These are phyloP conservation scores for Tylopilus balloui DNA, from an alignment of 768 basidiomycete genomes.

Conservation along the genomic window DNA sequence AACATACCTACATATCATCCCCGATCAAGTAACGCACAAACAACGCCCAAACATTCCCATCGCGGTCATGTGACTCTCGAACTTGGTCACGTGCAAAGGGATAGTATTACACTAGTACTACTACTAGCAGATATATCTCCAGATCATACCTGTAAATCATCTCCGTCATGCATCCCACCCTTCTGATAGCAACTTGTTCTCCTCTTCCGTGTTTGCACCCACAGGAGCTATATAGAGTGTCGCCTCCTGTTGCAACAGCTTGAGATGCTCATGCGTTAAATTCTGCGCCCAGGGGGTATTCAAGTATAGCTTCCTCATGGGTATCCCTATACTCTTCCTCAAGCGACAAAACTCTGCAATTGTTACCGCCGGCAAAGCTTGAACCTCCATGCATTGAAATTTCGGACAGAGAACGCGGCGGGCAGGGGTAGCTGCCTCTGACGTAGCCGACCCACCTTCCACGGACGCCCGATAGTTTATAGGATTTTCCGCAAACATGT, in stretches of 20 bases:
- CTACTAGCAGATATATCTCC: neutral
- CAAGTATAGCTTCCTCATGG: conserved; percentile 50
- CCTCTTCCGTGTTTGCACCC: conserved; percentile 45
- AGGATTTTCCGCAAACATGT: conserved; percentile 45
- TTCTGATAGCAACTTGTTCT: conserved; percentile 32
- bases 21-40: neutral
- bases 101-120: conserved; percentile 5
- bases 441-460: conserved; percentile 2
- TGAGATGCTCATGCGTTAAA: conserved; percentile 21
- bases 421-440: conserved; percentile 7
- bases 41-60: conserved; percentile 16
- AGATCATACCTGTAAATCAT: conserved; percentile 6
- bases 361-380: conserved; percentile 30
- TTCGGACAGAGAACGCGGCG: conserved; percentile 39
- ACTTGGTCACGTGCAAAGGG: conserved; percentile 21
- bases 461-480: conserved; percentile 13
- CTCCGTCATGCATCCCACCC: conserved; percentile 12
- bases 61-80: conserved; percentile 25
- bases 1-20: conserved; percentile 4
- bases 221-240: conserved; percentile 28
- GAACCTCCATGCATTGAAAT: conserved; percentile 45
- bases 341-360: conserved; percentile 35
- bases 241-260: conserved; percentile 22
- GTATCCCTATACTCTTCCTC: conserved; percentile 39
- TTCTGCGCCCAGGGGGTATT: conserved; percentile 29